Base-by-base conservation (phyloP, 2,329 filamentous ascomycete genomes). In the Cladophialophora bantiana region DNA sequence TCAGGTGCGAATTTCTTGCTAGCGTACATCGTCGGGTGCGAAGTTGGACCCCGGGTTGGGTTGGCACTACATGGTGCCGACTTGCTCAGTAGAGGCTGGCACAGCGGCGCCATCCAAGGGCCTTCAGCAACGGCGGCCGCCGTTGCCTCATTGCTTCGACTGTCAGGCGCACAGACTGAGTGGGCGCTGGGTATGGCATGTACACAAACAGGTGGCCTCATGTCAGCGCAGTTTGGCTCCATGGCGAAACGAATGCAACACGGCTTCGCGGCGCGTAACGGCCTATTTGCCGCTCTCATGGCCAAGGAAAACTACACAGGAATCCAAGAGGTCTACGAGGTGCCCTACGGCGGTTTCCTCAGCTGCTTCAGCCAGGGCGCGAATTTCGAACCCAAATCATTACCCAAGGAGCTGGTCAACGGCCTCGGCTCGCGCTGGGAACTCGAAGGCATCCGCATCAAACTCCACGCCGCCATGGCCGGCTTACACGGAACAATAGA, bases 171-270 rank as follows among this genome's bases (percentile, higher is more conserved):
- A 7, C 38, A 71, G 3, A 75, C 77, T 5, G 78, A 81, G 65
- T 73, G 75, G 1, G 77, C 78, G 0, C 65, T 82, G 10, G 79
- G 80, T 7, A 81, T 78, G 7, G 79, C 79, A 1, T 80, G 76
- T 62, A 81, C 77, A 0, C 78, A 82, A 65, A 76, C 77, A 3
- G 72, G 78, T 52, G 78, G 78, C 1, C 70, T 80, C 4, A 82
- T 82, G 78, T 75, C 77, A 1, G 80, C 79, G 2, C 78, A 82
- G 66, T 82, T 77, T 62, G 81, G 78, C 54, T 77, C 77, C 18
- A 77, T 78, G 65, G 75, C 78, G 0, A 83, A 83, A 71, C 77
- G 80, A 2, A 80, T 83, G 77, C 80, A 83, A 68, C 81, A 83
- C 65, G 81, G 77, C 5, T 83, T 83, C 67, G 80, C 80, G 0